These are phyloP conservation scores for Nidularia pulvinata DNA, from an alignment of 768 basidiomycete genomes.

Conservation along the genomic window DNA sequence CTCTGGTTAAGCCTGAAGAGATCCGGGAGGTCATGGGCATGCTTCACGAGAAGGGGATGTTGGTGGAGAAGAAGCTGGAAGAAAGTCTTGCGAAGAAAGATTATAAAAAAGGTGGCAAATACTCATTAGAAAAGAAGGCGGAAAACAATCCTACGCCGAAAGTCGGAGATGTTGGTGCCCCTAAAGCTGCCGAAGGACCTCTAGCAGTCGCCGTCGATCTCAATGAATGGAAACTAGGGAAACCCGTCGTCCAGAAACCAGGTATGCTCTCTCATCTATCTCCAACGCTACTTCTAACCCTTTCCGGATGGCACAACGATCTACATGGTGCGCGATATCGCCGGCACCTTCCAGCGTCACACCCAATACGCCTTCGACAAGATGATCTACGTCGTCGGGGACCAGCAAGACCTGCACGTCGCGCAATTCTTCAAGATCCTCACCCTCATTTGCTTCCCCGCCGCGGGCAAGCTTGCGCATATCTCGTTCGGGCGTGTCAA, in stretches of 20 bases:
- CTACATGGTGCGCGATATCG: constrained; percentile 88
- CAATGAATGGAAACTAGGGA: too few relatives aligned
- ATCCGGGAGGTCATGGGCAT: too few relatives aligned
- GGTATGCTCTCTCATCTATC: background rate
- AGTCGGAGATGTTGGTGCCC: too few relatives aligned
- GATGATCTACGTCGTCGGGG: constrained; percentile 86
- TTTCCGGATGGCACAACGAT: constrained; percentile 78
- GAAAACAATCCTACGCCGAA: too few relatives aligned
- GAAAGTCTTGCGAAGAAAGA: too few relatives aligned
- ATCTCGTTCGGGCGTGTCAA: constrained; percentile 83
- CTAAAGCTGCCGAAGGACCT: too few relatives aligned
- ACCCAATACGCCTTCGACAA: constrained; percentile 75
- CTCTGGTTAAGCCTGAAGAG: background rate
- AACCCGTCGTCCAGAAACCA: background rate
- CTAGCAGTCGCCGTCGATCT: too few relatives aligned
- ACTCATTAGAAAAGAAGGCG: too few relatives aligned
- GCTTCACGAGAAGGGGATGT: background rate
- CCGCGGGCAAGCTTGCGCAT: constrained; percentile 76
- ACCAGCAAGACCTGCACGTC: constrained; percentile 77
- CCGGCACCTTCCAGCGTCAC: constrained; percentile 81
- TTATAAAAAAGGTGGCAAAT: too few relatives aligned
- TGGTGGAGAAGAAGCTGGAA: background rate
- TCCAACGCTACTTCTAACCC: too few relatives aligned
- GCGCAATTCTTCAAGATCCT: constrained; percentile 88
- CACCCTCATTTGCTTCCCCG: constrained; percentile 78